Percentiles rank a stretch among this genome's conserved stretches.
These are phyloP conservation scores for Conidiobolus incongruus DNA, from an alignment of 371 early-diverging fungal genomes.

Conservation along the genomic window DNA sequence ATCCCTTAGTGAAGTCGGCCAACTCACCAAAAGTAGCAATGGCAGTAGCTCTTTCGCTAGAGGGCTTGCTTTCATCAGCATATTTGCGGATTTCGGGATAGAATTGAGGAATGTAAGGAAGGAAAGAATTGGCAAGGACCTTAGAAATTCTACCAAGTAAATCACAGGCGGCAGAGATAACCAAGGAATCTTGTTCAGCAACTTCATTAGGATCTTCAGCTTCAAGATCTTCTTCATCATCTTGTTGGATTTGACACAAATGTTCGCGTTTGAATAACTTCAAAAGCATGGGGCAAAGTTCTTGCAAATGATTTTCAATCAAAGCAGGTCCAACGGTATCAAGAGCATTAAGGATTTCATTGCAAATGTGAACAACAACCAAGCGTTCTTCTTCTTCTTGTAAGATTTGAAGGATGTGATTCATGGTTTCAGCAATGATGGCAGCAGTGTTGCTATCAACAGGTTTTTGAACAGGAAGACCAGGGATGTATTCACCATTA, in stretches of 20 bases:
- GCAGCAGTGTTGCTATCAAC: slow-evolving; percentile 50
- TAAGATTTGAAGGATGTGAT: slow-evolving; percentile 40
- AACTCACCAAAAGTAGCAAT: slow-evolving; percentile 73
- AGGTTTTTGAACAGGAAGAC: slow-evolving; percentile 32
- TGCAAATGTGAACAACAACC: slow-evolving; percentile 54
- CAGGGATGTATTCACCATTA: slow-evolving; percentile 41
- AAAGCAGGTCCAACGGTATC: slow-evolving; percentile 55
- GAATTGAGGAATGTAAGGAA: slow-evolving; percentile 43
- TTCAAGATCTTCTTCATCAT: slow-evolving; percentile 39
- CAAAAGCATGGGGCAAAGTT: slow-evolving; percentile 29
- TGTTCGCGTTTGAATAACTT: slow-evolving; percentile 58
- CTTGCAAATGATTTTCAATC: slow-evolving; percentile 32
- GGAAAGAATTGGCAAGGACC: slow-evolving; percentile 47
- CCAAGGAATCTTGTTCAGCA: slow-evolving; percentile 59
- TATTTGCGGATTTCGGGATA: slow-evolving; percentile 61
- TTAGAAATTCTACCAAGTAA: slow-evolving; percentile 52
- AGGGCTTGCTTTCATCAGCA: slow-evolving; percentile 27
- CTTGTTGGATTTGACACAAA: slow-evolving; percentile 45
- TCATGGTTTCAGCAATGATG: slow-evolving; percentile 39
- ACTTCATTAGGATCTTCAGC: slow-evolving; percentile 69
- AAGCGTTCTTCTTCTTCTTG: slow-evolving; percentile 71
- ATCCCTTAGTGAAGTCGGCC: slow-evolving; percentile 40
- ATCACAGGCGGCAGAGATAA: slow-evolving; percentile 64
- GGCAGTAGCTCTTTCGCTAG: slow-evolving; percentile 70
- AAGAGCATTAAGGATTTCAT: slow-evolving; percentile 39